phyloP scores from a whole-genome alignment of 331 rosid species.

The Phaseolus coccineus region DNA sequence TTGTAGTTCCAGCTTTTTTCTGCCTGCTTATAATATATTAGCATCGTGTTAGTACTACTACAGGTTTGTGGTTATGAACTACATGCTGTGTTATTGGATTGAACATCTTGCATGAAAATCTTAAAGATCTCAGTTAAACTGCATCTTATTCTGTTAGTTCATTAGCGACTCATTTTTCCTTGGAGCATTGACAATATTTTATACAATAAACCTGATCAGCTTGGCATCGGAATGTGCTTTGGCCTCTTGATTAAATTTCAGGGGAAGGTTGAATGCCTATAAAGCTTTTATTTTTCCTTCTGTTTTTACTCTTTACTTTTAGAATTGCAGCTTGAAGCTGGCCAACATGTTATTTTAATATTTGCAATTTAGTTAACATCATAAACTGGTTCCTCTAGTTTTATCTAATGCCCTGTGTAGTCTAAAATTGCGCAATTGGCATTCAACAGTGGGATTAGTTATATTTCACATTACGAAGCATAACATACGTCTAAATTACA shows the following conservation, averaged over 20 bases:
- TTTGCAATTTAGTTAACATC: neutral
- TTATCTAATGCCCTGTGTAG: neutral
- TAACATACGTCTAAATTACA: no score
- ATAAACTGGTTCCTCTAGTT: neutral
- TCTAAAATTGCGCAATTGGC: neutral
- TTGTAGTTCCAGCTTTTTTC: constrained; percentile 21
- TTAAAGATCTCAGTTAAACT: constrained; percentile 3
- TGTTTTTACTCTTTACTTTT: neutral
- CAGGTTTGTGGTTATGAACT: neutral
- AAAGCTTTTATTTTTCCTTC: neutral
- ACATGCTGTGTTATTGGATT: constrained; percentile 28
- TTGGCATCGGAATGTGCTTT: neutral
- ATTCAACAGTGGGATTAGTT: no score
- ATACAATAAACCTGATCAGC: neutral
- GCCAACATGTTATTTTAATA: neutral
- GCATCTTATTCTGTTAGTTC: neutral
- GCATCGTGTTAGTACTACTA: neutral
- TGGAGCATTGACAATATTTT: neutral
- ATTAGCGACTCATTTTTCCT: no score
- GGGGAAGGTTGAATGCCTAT: neutral
- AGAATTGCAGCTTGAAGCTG: constrained; percentile 3
- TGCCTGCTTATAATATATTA: constrained; percentile 13
- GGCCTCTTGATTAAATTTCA: neutral
- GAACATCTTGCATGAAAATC: constrained; percentile 23
- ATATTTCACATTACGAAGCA: neutral